Evolutionary conservation across 2,329 filamentous ascomycete species (phyloP).

Genomic region (Aspergillus melleus): DNA sequence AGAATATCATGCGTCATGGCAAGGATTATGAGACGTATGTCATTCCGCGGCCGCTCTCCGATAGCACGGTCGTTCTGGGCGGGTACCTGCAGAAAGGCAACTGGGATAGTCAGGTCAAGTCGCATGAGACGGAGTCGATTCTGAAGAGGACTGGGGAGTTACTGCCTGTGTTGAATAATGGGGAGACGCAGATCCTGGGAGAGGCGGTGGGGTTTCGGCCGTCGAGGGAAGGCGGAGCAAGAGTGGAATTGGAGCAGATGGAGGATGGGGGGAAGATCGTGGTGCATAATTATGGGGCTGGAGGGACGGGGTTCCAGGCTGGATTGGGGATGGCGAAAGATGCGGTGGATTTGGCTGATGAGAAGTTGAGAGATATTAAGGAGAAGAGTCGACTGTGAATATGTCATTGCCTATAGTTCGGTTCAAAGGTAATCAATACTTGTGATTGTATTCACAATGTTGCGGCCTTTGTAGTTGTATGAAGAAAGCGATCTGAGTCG

Average conservation of each 20-base stretch:
- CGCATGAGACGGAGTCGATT: conserved; percentile 41
- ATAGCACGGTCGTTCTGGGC: conserved; percentile 40
- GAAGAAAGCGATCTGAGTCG: too few species aligned
- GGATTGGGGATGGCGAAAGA: conserved; percentile 21
- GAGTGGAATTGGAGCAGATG: conserved; percentile 15
- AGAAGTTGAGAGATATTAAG: not conserved
- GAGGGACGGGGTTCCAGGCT: conserved; percentile 49
- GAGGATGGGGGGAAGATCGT: not conserved
- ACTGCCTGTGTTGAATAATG: conserved; percentile 29
- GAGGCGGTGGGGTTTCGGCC: conserved; percentile 27
- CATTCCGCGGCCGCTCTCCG: conserved; percentile 39
- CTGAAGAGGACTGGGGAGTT: conserved; percentile 36
- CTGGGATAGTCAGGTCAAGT: conserved; percentile 13
- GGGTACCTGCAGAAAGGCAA: conserved; percentile 34
- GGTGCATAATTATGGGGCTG: conserved; percentile 42
- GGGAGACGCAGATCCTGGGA: conserved; percentile 33
- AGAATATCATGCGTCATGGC: conserved; percentile 44
- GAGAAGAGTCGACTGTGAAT: not conserved
- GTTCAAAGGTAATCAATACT: too few species aligned
- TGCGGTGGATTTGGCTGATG: conserved; percentile 8
- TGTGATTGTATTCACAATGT: too few species aligned
- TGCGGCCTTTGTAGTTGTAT: too few species aligned
- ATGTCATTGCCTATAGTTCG: too few species aligned
- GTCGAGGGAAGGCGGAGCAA: conserved; percentile 18
- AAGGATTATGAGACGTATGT: conserved; percentile 45